Percentiles rank a stretch among this genome's conserved stretches.
Conservation (phyloP, 768 basidiomycete genomes). For the Rhizopogon vulgaris region DNA sequence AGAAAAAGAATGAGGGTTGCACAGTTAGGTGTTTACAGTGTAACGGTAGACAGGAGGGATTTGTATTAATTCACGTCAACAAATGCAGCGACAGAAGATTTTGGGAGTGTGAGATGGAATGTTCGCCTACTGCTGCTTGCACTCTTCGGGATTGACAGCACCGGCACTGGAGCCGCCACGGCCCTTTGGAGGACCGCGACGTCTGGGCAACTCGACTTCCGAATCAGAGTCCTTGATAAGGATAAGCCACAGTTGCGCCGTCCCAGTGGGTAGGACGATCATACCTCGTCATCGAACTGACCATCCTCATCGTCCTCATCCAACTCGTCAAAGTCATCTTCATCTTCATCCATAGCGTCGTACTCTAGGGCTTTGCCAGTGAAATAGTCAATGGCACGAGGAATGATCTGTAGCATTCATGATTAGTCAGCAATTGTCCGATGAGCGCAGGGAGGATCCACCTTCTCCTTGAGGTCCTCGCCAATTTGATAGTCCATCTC, state of each 20-base stretch:
- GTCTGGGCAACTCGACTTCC: conserved; percentile 56
- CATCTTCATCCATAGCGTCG: conserved; percentile 51
- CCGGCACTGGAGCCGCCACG: conserved; percentile 38
- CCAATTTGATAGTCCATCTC: conserved; percentile 98
- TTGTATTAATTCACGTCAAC: conserved; percentile 2
- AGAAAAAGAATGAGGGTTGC: background rate
- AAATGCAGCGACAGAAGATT: background rate
- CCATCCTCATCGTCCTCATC: conserved; percentile 46
- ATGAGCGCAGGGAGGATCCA: conserved; percentile 22
- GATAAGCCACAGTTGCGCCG: conserved; percentile 9
- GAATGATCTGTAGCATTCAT: conserved; percentile 61
- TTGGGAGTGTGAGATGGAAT: background rate
- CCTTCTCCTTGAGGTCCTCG: conserved; percentile 96
- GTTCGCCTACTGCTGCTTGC: conserved; percentile 75
- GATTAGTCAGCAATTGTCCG: conserved; percentile 2
- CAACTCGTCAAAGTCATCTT: conserved; percentile 55
- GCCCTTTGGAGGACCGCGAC: conserved; percentile 54
- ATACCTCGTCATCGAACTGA: conserved; percentile 56
- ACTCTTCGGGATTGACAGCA: conserved; percentile 67
- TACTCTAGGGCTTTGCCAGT: conserved; percentile 93
- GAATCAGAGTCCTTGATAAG: conserved; percentile 57
- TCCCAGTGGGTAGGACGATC: conserved; percentile 14
- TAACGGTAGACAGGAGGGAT: background rate
- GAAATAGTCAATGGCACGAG: conserved; percentile 95
- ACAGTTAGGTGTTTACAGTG: background rate